These are phyloP conservation scores for Quercus mongolica DNA, from an alignment of 306 rosid genomes.

Conservation along the genomic window DNA sequence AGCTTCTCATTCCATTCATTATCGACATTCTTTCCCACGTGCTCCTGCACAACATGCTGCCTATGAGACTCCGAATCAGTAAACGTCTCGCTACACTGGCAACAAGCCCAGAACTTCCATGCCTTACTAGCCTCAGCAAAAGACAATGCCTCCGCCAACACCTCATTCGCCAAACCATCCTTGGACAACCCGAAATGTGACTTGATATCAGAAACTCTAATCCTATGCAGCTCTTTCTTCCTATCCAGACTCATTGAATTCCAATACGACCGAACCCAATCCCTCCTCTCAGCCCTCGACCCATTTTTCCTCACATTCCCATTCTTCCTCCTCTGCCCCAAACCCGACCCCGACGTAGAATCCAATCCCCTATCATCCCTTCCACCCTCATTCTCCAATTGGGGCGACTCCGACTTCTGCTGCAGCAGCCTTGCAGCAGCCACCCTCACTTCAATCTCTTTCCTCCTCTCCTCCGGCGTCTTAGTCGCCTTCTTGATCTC, in stretches of 20 bases:
- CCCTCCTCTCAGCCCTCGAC: conserved; percentile 66
- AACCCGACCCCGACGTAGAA: conserved; percentile 49
- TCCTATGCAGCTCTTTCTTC: conserved; percentile 73
- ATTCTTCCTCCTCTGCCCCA: conserved; percentile 61
- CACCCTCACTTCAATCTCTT: conserved; percentile 92
- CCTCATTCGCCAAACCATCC: conserved; percentile 56
- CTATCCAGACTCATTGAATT: conserved; percentile 53
- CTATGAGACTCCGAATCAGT: conserved; percentile 57
- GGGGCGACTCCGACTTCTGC: conserved; percentile 63
- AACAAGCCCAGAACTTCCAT: conserved; percentile 89
- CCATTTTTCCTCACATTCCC: conserved; percentile 54
- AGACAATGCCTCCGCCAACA: conserved; percentile 65
- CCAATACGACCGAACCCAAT: conserved; percentile 73
- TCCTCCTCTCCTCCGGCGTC: conserved; percentile 84
- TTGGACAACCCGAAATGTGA: conserved; percentile 62
- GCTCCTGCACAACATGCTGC: conserved; percentile 82
- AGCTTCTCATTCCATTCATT: conserved; percentile 81
- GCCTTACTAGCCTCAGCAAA: conserved; percentile 61
- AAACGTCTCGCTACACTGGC: conserved; percentile 60
- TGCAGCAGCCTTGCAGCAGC: conserved; percentile 97
- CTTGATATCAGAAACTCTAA: conserved; percentile 59
- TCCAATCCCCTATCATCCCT: conserved; percentile 56
- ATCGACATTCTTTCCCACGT: conserved; percentile 70
- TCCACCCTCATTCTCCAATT: conserved; percentile 49
- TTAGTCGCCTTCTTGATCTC: conserved; percentile 94